Evolutionary conservation across 208 protist genomes (phyloP).

Genomic region (Trypanosoma melophagium): DNA sequence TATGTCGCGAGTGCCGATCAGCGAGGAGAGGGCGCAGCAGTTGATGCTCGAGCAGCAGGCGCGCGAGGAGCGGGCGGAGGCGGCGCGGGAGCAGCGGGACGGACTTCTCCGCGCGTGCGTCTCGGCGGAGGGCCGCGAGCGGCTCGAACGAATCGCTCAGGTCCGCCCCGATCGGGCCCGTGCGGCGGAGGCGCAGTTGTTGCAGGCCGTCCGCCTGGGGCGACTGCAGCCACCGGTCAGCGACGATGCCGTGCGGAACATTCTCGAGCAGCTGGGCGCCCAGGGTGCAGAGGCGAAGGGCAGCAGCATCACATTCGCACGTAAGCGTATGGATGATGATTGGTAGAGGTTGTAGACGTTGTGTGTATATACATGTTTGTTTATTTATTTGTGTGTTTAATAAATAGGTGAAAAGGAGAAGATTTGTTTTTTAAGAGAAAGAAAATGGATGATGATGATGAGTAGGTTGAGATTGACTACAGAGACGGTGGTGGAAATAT

Average conservation of each 20-base stretch:
- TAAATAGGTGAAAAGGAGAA: too few relatives aligned
- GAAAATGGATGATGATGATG: background rate
- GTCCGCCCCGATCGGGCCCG: constrained; percentile 85
- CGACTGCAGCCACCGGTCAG: constrained; percentile 86
- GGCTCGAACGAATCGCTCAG: constrained; percentile 85
- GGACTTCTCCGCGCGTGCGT: constrained; percentile 85
- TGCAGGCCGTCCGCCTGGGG: constrained; percentile 81
- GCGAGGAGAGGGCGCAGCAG: constrained; percentile 86
- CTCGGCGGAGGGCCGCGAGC: constrained; percentile 83
- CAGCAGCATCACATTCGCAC: constrained; percentile 82
- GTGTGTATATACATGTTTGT: too few relatives aligned
- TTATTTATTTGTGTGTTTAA: too few relatives aligned
- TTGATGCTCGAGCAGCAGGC: constrained; percentile 89
- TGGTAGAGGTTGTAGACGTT: constrained; percentile 47
- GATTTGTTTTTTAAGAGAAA: too few relatives aligned
- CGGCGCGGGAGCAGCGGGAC: constrained; percentile 85
- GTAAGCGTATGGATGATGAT: constrained; percentile 88
- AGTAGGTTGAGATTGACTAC: background rate
- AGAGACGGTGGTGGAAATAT: background rate
- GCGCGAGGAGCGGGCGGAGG: constrained; percentile 76
- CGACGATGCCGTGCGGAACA: constrained; percentile 80
- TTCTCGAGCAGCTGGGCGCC: constrained; percentile 60
- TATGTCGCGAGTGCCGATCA: constrained; percentile 71
- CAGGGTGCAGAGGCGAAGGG: constrained; percentile 55
- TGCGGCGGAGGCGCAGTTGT: constrained; percentile 87